Percentiles rank a stretch among this genome's conserved stretches.
Evolutionary conservation across 2,329 filamentous ascomycete species (phyloP).

Genomic region (Pezicula neosporulosa): DNA sequence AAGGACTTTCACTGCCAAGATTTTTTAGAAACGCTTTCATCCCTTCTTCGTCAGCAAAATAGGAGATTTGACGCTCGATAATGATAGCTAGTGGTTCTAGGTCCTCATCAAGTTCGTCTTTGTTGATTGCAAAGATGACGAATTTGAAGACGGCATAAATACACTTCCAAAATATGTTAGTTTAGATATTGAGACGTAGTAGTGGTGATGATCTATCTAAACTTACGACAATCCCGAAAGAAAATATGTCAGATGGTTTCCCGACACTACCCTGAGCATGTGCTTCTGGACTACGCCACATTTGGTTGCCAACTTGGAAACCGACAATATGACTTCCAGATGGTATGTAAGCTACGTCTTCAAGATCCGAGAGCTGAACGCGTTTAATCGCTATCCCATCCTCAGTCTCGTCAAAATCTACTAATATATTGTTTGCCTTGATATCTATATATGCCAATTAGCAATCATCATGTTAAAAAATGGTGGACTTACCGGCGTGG

Average conservation of each 20-base stretch:
- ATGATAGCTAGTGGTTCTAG: constrained; percentile 18
- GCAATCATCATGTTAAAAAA: not conserved
- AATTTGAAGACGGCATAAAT: constrained; percentile 40
- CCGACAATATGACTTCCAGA: constrained; percentile 32
- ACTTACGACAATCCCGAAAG: constrained; percentile 39
- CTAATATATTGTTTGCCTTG: constrained; percentile 41
- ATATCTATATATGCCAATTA: constrained; percentile 29
- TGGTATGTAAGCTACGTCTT: constrained; percentile 36
- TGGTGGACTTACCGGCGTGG: constrained; percentile 26
- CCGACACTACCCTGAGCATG: constrained; percentile 35
- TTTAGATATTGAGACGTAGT: constrained; percentile 13
- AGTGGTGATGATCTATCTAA: not conserved
- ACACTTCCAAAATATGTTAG: constrained; percentile 22
- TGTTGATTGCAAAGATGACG: constrained; percentile 33
- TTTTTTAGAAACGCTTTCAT: constrained; percentile 37
- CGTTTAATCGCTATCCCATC: constrained; percentile 19
- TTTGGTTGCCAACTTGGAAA: constrained; percentile 37
- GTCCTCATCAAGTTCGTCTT: constrained; percentile 6
- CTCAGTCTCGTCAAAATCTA: constrained; percentile 30
- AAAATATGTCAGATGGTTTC: constrained; percentile 40
- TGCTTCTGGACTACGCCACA: constrained; percentile 43
- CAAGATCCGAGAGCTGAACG: constrained; percentile 37
- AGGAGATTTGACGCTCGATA: constrained; percentile 42
- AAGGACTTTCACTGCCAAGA: constrained; percentile 36
- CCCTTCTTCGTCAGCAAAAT: constrained; percentile 40